Evolutionary conservation across 495 filamentous ascomycete genomes (phyloP).

Genomic region (Geoglossum glabrum): DNA sequence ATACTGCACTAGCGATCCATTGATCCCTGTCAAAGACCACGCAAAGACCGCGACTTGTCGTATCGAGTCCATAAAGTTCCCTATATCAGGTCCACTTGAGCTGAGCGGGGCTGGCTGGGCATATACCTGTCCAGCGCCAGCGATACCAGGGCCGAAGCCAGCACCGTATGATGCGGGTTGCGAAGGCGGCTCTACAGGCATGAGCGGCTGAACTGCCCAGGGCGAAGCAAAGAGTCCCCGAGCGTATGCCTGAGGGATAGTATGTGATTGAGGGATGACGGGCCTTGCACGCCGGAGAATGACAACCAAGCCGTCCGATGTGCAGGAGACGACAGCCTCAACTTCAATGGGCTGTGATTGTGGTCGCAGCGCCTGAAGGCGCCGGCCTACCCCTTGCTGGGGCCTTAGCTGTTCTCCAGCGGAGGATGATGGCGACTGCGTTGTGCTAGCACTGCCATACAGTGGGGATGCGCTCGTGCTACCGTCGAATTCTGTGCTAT

Average conservation of each 20-base stretch:
- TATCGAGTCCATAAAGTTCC: slow-evolving; percentile 59
- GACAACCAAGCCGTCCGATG: slow-evolving; percentile 74
- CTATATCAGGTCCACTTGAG: slow-evolving; percentile 10
- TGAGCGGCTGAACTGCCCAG: slow-evolving; percentile 45
- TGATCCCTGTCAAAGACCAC: slow-evolving; percentile 66
- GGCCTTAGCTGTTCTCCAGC: slow-evolving; percentile 8
- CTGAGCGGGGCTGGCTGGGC: not conserved
- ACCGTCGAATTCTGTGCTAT: slow-evolving; percentile 16
- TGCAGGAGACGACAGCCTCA: slow-evolving; percentile 78
- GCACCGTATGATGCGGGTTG: slow-evolving; percentile 11
- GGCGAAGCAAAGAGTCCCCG: slow-evolving; percentile 62
- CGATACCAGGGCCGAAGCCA: not conserved
- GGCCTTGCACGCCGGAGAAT: slow-evolving; percentile 59
- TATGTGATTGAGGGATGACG: slow-evolving; percentile 26
- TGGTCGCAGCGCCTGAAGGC: not conserved
- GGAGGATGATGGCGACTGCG: slow-evolving; percentile 22
- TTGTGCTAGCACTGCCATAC: slow-evolving; percentile 17
- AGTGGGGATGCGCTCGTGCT: slow-evolving; percentile 17
- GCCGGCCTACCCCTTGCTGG: not conserved
- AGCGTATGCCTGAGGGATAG: slow-evolving; percentile 25
- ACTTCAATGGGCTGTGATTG: slow-evolving; percentile 32
- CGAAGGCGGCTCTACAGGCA: slow-evolving; percentile 21
- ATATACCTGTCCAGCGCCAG: not conserved
- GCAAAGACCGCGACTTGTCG: slow-evolving; percentile 71
- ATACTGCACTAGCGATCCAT: slow-evolving; percentile 48